A percentile compares a stretch with the other conserved stretches of the same genome.
These are phyloP conservation scores for Truncatella angustata DNA, from an alignment of 2,329 filamentous ascomycete genomes.

Conservation along the genomic window DNA sequence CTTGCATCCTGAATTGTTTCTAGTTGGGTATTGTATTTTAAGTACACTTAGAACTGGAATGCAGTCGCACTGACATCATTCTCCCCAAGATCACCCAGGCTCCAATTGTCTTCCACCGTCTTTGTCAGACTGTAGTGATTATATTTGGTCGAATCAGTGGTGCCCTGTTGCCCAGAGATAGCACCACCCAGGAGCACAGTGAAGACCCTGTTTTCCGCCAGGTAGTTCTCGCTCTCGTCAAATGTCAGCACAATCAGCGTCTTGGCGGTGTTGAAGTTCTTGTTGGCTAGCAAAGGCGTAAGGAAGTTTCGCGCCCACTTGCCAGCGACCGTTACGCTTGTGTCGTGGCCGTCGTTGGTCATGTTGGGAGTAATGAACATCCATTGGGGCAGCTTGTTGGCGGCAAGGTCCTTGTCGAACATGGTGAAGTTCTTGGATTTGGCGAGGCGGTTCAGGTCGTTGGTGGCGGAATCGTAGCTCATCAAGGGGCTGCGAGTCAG, in stretches of 20 bases:
- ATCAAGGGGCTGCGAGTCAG: slow-evolving; percentile 26
- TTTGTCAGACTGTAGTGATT: slow-evolving; percentile 27
- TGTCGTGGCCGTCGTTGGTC: slow-evolving; percentile 33
- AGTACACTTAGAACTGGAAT: slow-evolving; percentile 10
- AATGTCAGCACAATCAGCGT: slow-evolving; percentile 27
- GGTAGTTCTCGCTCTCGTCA: slow-evolving; percentile 26
- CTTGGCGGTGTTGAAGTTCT: slow-evolving; percentile 35
- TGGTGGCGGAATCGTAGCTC: slow-evolving; percentile 28
- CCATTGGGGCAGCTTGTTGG: slow-evolving; percentile 27
- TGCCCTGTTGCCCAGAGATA: slow-evolving; percentile 20
- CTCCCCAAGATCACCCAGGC: slow-evolving; percentile 22
- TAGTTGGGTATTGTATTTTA: too few relatives aligned
- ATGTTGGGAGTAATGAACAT: slow-evolving; percentile 47
- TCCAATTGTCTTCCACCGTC: slow-evolving; percentile 28
- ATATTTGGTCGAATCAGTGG: slow-evolving; percentile 20
- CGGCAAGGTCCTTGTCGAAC: slow-evolving; percentile 25
- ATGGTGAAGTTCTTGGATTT: slow-evolving; percentile 30
- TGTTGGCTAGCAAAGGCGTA: slow-evolving; percentile 22
- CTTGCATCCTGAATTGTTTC: too few relatives aligned
- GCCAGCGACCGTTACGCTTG: slow-evolving; percentile 24
- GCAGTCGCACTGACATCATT: slow-evolving; percentile 16
- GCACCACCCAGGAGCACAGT: slow-evolving; percentile 24
- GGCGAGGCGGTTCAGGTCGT: slow-evolving; percentile 24
- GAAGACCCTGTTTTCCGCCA: slow-evolving; percentile 21
- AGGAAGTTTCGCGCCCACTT: slow-evolving; percentile 26